Evolutionary conservation across 2,329 filamentous ascomycete genomes (phyloP).

Genomic region (Stagonosporopsis tanaceti): DNA sequence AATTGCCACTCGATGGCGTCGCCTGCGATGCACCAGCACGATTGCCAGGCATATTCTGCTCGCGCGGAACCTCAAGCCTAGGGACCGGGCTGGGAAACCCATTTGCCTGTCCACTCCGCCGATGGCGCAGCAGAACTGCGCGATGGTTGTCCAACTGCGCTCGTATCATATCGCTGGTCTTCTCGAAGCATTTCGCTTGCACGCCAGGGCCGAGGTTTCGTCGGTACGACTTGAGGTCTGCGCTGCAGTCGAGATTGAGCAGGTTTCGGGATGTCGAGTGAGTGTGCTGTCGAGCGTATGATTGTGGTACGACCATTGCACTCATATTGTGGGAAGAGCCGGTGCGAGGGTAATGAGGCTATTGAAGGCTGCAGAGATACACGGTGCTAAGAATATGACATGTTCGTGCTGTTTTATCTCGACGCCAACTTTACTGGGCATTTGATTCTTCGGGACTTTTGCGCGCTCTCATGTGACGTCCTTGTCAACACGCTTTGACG

Average conservation of each 20-base stretch:
- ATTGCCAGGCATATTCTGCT: constrained; percentile 13
- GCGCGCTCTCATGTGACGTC: constrained; percentile 17
- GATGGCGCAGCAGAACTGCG: constrained; percentile 25
- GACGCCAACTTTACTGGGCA: constrained; percentile 17
- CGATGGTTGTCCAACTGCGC: constrained; percentile 33
- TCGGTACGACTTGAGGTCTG: constrained; percentile 31
- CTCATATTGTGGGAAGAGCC: background rate
- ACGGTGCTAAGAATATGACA: constrained; percentile 2
- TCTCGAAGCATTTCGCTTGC: constrained; percentile 30
- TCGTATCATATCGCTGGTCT: constrained; percentile 30
- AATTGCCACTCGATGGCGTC: constrained; percentile 2
- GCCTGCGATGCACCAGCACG: constrained; percentile 1
- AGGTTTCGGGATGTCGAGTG: constrained; percentile 22
- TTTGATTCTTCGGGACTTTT: constrained; percentile 3
- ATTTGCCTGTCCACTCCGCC: constrained; percentile 10
- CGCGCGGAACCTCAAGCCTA: constrained; percentile 15
- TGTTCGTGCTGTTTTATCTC: constrained; percentile 2
- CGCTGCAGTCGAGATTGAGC: constrained; percentile 33
- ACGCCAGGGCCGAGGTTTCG: constrained; percentile 34
- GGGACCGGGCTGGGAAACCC: constrained; percentile 21
- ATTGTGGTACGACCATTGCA: constrained; percentile 18
- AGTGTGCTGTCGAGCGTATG: constrained; percentile 22
- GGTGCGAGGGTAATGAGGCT: background rate
- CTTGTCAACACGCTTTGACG: constrained; percentile 1
- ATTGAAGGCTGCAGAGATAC: background rate